Evolutionary conservation across 1,139 yeast species (phyloP).

Genomic region (Debaryomyces fabryi): DNA sequence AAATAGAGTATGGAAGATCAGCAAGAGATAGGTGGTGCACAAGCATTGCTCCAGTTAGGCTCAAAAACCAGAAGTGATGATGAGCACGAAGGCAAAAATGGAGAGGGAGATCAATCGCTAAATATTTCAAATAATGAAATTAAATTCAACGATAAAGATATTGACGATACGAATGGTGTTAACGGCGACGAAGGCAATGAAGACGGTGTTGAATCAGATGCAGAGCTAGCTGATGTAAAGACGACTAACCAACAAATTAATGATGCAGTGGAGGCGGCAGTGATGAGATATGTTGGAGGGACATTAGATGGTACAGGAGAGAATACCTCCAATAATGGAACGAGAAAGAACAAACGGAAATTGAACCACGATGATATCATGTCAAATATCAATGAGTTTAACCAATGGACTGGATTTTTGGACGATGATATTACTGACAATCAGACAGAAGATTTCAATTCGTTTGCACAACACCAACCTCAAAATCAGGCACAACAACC

Average conservation of each 20-base stretch:
- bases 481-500: conserved; percentile 2
- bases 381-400: conserved; percentile 45
- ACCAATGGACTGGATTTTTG: conserved; percentile 57
- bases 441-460: conserved; percentile 14
- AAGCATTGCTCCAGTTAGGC: conserved; percentile 47
- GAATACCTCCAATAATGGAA: conserved; percentile 14
- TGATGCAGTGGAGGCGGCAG: conserved; percentile 74
- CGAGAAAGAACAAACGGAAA: conserved; percentile 18
- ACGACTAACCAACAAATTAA: conserved; percentile 44
- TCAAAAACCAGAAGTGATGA: conserved; percentile 30
- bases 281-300: conserved; percentile 69
- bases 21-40: conserved; percentile 50
- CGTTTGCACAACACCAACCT: conserved; percentile 8
- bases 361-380: conserved; percentile 33
- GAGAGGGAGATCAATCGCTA: conserved; percentile 8
- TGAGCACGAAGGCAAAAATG: conserved; percentile 15
- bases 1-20: conserved; percentile 32
- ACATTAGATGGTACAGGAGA: conserved; percentile 39
- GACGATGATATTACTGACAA: conserved; percentile 38
- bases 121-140: conserved; percentile 3
- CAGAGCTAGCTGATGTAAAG: conserved; percentile 27
- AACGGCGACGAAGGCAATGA: conserved; percentile 12
- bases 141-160: conserved; percentile 13
- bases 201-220: conserved; percentile 18
- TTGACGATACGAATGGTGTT: conserved; percentile 12